Evolutionary conservation across 768 basidiomycete species (phyloP).

Genomic region (Dentipellis fragilis): DNA sequence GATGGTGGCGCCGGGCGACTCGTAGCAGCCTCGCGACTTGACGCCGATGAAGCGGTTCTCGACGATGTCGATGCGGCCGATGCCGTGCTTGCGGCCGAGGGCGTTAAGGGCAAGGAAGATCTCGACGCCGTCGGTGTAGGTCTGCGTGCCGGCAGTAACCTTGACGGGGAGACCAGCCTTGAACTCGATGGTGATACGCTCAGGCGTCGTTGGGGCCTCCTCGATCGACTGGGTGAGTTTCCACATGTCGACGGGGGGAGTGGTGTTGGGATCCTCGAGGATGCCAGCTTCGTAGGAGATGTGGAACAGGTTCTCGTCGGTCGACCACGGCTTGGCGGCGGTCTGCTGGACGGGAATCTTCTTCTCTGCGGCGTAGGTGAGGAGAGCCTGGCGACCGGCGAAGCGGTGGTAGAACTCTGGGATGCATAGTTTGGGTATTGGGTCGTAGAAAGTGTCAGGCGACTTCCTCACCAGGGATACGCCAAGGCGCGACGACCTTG

Average conservation of each 20-base stretch:
- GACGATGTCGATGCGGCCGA: conserved; percentile 97
- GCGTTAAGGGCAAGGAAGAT: conserved; percentile 89
- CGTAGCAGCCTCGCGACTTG: conserved; percentile 99
- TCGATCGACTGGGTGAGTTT: conserved; percentile 85
- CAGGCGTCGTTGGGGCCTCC: conserved; percentile 68
- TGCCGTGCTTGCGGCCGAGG: conserved; percentile 88
- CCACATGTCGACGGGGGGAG: conserved; percentile 98
- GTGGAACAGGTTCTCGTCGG: conserved; percentile 99
- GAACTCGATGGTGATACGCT: conserved; percentile 81
- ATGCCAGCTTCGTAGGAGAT: conserved; percentile 99
- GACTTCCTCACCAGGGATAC: conserved; percentile 64
- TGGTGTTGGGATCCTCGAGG: conserved; percentile 91
- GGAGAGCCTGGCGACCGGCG: conserved; percentile 88
- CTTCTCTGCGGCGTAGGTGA: conserved; percentile 81
- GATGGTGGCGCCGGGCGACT: conserved; percentile 94
- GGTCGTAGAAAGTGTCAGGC: background rate
- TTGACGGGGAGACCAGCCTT: conserved; percentile 78
- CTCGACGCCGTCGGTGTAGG: conserved; percentile 86
- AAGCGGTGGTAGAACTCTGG: conserved; percentile 96
- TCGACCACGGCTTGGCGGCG: conserved; percentile 96
- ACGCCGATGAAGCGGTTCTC: conserved; percentile 99
- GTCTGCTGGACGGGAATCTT: conserved; percentile 93
- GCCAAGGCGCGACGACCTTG: conserved; percentile 98
- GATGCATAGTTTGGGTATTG: background rate
- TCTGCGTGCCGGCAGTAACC: conserved; percentile 48